phyloP scores from a whole-genome alignment of 2,329 filamentous ascomycete genomes.

The Dryadomyces quercus-mongolicae region DNA sequence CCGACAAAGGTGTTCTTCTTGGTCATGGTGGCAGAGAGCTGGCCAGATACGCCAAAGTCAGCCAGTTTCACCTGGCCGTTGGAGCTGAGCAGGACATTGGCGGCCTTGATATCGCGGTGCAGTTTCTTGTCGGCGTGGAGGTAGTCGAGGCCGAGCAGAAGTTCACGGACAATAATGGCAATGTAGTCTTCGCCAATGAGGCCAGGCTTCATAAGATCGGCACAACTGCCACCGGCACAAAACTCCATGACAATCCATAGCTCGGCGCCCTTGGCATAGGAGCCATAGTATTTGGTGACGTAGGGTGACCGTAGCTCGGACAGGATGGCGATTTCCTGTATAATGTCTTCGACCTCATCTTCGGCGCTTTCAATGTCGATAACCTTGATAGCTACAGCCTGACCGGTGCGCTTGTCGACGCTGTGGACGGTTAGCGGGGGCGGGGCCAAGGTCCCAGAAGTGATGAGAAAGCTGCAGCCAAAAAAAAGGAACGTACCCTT shows the following conservation, averaged over 20 bases:
- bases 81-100: conserved; percentile 79
- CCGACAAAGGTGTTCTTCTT: conserved; percentile 99
- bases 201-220: conserved; percentile 90
- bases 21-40: conserved; percentile 94
- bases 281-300: conserved; percentile 96
- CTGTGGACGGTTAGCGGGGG: conserved; percentile 29
- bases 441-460: not conserved
- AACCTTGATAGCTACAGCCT: conserved; percentile 93
- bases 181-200: conserved; percentile 91
- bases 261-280: conserved; percentile 89
- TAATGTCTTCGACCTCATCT: conserved; percentile 98
- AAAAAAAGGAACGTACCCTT: conserved; percentile 69
- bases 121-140: conserved; percentile 92
- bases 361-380: conserved; percentile 99
- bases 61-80: conserved; percentile 95
- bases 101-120: conserved; percentile 93
- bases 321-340: conserved; percentile 94
- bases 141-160: conserved; percentile 84
- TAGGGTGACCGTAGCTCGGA: conserved; percentile 93
- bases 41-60: conserved; percentile 93
- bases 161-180: conserved; percentile 82
- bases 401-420: conserved; percentile 84
- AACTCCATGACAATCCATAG: conserved; percentile 99
- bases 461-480: too few relatives aligned
- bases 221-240: conserved; percentile 91